Evolutionary conservation across 116 monocot species (phyloP).

Genomic region (Thalassia testudinum): DNA sequence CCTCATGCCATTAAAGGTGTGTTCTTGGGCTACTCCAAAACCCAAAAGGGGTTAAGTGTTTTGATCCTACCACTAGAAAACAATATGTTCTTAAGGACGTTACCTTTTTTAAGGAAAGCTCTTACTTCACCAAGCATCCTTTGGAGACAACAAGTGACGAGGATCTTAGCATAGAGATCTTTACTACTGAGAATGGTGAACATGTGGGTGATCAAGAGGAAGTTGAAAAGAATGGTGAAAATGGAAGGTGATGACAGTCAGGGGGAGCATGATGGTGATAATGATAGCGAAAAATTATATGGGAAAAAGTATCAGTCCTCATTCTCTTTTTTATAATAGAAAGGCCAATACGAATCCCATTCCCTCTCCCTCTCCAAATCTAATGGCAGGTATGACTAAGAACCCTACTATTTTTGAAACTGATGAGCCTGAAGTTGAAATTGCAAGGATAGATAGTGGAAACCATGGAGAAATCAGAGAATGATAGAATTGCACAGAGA

Average conservation of each 20-base stretch:
- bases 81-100: background rate
- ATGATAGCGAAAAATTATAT: background rate
- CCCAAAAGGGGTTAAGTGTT: conserved; percentile 1
- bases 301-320: too few relatives aligned
- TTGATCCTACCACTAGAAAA: background rate
- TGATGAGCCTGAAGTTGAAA: background rate
- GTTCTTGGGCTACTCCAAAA: background rate
- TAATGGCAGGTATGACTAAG: too few relatives aligned
- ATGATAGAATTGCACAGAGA: too few relatives aligned
- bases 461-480: too few relatives aligned
- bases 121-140: background rate
- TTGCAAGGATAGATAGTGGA: background rate
- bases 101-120: background rate
- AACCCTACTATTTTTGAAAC: background rate
- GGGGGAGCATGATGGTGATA: background rate
- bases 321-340: too few relatives aligned
- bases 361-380: too few relatives aligned
- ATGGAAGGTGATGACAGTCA: background rate
- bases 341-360: too few relatives aligned
- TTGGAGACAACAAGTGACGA: background rate
- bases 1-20: background rate
- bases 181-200: too few relatives aligned
- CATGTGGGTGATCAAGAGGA: too few relatives aligned
- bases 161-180: background rate
- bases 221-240: background rate